Base-by-base conservation (phyloP, 495 filamentous ascomycete genomes). In the Aspergillus ellipticus region DNA sequence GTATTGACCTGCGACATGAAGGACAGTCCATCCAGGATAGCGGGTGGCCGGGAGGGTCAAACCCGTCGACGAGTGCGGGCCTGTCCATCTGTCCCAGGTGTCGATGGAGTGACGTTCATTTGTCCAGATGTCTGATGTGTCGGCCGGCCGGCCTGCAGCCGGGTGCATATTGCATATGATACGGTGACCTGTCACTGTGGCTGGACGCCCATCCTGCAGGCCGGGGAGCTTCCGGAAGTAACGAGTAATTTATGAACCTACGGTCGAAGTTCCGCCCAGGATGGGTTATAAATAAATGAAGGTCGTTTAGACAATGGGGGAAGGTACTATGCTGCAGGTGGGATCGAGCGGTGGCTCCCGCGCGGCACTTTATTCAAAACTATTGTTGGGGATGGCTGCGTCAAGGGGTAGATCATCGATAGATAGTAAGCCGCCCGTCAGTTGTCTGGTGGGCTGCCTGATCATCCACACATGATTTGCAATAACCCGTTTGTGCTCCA, bases 321-420 rank as follows among this genome's bases (percentile, higher is more conserved):
- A 15, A 37, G 13, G 11, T 39, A 15, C n/a, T n/a, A n/a, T n/a
- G 35, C 35, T 39, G 35, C 35, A 39, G 35, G 35, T 39, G 35
- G 35, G 13, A 48, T 47, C 45, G 15, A 48, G 45, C 24, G 24
- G 22, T 22, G 42, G 15, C 15, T 41, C 17, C 22, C 24, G 24
- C 24, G 24, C 24, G 24, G 24, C 24, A 28, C 17, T 31, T 26
- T 24, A 43, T 53, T 8, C 20, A 24, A 28, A 53, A 43, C 50
- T 53, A 53, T 53, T 53, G 50, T 16, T 42, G 50, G 10, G 39
- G 39, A 28, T 17, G 24, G 35, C 50, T 53, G 20, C 17, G 21
- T 8, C 35, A 31, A 26, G 6, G 22, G n/a, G 39, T 24, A 47
- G 51, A 53, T 53, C 50, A 53, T 42, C 50, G 37, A 42, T 43